These are phyloP conservation scores for Kwoniella pini DNA, from an alignment of 768 basidiomycete species.

Conservation along the genomic window DNA sequence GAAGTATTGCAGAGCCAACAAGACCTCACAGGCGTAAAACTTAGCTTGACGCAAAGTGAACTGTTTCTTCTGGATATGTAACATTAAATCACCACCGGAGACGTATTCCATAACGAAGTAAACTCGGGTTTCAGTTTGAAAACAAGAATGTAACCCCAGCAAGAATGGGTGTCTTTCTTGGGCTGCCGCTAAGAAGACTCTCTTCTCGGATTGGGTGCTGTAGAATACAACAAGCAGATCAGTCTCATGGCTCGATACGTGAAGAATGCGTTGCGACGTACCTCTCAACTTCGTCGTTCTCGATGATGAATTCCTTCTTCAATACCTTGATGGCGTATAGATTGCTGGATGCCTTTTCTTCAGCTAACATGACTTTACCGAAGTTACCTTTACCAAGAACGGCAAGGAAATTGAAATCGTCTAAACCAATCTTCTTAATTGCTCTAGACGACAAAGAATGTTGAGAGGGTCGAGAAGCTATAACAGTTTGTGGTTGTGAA, in stretches of 20 bases:
- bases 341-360: constrained; percentile 87
- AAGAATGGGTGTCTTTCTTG: constrained; percentile 96
- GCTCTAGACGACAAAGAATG: constrained; percentile 5
- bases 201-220: constrained; percentile 98
- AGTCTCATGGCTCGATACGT: neutral
- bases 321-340: constrained; percentile 99
- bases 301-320: constrained; percentile 99
- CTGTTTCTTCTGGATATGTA: constrained; percentile 98
- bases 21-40: constrained; percentile 95
- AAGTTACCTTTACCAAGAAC: constrained; percentile 99
- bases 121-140: constrained; percentile 98
- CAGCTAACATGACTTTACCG: constrained; percentile 99
- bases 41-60: constrained; percentile 98
- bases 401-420: constrained; percentile 98
- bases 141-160: constrained; percentile 94
- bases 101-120: constrained; percentile 99
- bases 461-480: constrained; percentile 12
- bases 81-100: constrained; percentile 97
- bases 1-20: constrained; percentile 95
- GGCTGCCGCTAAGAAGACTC: constrained; percentile 96
- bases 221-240: neutral
- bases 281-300: constrained; percentile 99
- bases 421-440: constrained; percentile 80
- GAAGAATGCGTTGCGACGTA: constrained; percentile 55
- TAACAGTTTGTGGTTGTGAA: constrained; percentile 18